Evolutionary conservation across 1,139 yeast genomes (phyloP), one percentile per base, ranked within the genome.

Genomic region (Geotrichum reessii): DNA sequence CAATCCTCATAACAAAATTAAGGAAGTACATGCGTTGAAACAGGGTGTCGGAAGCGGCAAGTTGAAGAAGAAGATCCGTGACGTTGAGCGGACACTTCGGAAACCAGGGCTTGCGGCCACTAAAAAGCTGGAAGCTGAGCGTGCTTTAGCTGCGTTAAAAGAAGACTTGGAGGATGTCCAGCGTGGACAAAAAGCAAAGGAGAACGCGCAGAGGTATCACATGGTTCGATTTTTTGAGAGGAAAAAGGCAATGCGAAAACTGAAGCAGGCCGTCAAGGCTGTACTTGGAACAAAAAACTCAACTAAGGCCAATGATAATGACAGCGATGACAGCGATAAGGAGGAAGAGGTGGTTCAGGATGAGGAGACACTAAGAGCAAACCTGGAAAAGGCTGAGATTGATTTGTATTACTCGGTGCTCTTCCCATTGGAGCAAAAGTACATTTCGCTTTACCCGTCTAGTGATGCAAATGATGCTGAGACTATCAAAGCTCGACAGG

Each of bases 171-270:
- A 78, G 58, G 79, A 79, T 54, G 82, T 83, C 11, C 80, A 81
- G 63, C 63, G 73, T 37, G 76, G 77, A 48, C 76, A 79, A 54
- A 80, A 79, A 64, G 82, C 84, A 7, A 82, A 81, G 65, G 81
- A 82, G 59, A 75, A 80, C 52, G 83, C 90, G n/a, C 81, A 85
- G 65, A 88, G 86, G 73, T 93, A 95, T 71, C 97, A 90, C 69
- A 92, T 91, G 95, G 93, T 93, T 53, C 80, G 95, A 64, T 93
- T 95, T 69, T 89, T 93, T 63, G 99, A 93, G 72, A 81, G 81
- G 67, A 90, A 92, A 75, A 95, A 93, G 79, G 96, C 98, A 0
- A 68, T 81, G 37, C 79, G 97, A 67, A 82, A 78, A 63, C 82
- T 90, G 67, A 86, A 86, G 63, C 85, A 85, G 64, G 83, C 85